phyloP scores from a whole-genome alignment of 768 basidiomycete species.

The Leucocoprinus leucothites region DNA sequence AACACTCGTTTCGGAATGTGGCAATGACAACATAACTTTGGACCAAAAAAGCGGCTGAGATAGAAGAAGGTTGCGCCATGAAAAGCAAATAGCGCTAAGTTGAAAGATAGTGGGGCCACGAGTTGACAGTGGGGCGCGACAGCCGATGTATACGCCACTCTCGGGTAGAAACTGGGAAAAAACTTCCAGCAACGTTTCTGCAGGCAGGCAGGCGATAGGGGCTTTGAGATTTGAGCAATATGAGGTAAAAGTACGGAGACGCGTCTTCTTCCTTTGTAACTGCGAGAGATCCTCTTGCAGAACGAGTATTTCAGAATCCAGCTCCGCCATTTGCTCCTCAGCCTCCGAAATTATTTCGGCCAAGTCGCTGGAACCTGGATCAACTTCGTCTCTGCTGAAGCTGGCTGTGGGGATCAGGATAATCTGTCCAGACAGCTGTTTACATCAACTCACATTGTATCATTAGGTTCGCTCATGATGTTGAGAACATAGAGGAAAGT shows the following conservation, averaged over 20 bases:
- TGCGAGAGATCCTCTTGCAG: not conserved
- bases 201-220: not conserved
- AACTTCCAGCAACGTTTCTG: not conserved
- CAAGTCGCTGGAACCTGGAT: too few species aligned
- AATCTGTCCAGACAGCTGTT: too few species aligned
- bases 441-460: too few species aligned
- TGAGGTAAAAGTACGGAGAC: not conserved
- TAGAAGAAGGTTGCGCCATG: not conserved
- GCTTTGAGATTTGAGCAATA: not conserved
- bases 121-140: not conserved
- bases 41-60: slow-evolving; percentile 3
- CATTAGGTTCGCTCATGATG: too few species aligned
- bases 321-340: too few species aligned
- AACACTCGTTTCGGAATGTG: not conserved
- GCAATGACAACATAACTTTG: not conserved
- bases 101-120: not conserved
- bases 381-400: too few species aligned
- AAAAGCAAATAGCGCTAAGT: not conserved
- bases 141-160: not conserved
- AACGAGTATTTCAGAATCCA: not conserved
- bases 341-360: too few species aligned
- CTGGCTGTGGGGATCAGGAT: too few species aligned
- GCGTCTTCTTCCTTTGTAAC: not conserved
- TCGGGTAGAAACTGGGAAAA: not conserved
- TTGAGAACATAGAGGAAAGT: too few species aligned